Base-by-base conservation (phyloP, 1,284 basidiomycete species). In the Cryptococcus amylolentus region DNA sequence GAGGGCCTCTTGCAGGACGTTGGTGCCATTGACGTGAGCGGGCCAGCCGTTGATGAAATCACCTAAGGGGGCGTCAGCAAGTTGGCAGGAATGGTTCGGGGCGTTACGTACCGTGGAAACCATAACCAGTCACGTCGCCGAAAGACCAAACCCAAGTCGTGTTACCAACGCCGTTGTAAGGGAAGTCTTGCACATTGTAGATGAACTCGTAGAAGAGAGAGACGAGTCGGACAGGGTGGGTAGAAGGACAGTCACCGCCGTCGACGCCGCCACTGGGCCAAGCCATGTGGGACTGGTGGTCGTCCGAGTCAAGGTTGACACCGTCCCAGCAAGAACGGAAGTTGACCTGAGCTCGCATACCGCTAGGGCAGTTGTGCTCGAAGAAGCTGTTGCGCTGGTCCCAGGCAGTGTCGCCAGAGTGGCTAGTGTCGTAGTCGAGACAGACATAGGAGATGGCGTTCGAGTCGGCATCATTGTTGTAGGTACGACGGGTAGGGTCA, bases 271-370 rank as follows among this genome's bases (percentile, higher is more conserved):
- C 74, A 47, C 70, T 58, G 0, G 80, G 77, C 66, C 77, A 81
- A 0, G 79, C 71, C 65, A 80, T 75, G 68, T 79, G 76, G 0
- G 68, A 71, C 51, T 67, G 63, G 68, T 80, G 79, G 46, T 81
- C 75, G 2, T 69, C 41, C 13, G 75, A 76, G 58, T 79, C 77
- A 53, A 79, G 69, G 61, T 80, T 73, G 43, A 71, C 64, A 28
- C 80, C 80, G 53, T 80, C 78, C 80, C 80, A 81, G 63, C 79
- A 80, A 12, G 70, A 69, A 12, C 69, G 65, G 58, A 80, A 79
- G 58, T 72, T 66, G 50, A 79, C 70, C 59, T 79, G 77, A 23
- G 75, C 71, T 44, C 78, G 66, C 65, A 80, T 70, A 44, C 76
- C 77, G 31, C 70, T 60, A 13, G 76, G 71, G 61, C 73, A 76